A percentile compares a stretch with the other conserved stretches of the same genome.
Conservation (phyloP, 176 grass and related monocot species). For the Aechmea fasciata region DNA sequence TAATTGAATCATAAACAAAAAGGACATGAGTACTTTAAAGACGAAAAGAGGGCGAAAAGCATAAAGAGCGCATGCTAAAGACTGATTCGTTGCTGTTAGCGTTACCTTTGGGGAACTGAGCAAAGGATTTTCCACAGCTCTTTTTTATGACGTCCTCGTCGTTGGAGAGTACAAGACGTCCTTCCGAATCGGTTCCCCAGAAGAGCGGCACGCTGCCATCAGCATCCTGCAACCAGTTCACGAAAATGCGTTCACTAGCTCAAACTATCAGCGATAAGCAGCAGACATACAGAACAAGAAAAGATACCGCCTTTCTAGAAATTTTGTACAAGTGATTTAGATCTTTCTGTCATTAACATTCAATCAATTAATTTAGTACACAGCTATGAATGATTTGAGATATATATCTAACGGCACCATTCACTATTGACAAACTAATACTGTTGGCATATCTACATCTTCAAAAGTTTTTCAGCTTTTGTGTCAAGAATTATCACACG, state of each 20-base stretch:
- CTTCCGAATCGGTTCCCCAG: constrained; percentile 28
- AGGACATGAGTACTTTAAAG: neutral
- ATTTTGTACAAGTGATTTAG: no score
- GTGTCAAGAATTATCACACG: no score
- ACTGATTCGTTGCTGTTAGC: neutral
- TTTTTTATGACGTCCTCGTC: constrained; percentile 26
- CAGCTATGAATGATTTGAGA: no score
- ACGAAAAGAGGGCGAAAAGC: neutral
- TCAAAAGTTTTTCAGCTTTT: no score
- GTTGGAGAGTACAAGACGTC: constrained; percentile 22
- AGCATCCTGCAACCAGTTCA: constrained; percentile 16
- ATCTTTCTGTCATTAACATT: no score
- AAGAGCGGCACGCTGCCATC: constrained; percentile 26
- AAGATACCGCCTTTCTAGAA: no score
- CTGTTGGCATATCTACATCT: no score
- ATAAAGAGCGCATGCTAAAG: neutral
- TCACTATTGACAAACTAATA: no score
- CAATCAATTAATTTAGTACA: no score
- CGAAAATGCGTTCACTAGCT: neutral
- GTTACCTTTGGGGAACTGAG: constrained; percentile 34
- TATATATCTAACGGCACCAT: no score
- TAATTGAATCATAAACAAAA: constrained; percentile 13
- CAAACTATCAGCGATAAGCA: neutral
- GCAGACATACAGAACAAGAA: neutral
- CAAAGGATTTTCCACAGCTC: constrained; percentile 34